Conservation (phyloP, 2,329 filamentous ascomycete genomes). For the Microdochium paspali region DNA sequence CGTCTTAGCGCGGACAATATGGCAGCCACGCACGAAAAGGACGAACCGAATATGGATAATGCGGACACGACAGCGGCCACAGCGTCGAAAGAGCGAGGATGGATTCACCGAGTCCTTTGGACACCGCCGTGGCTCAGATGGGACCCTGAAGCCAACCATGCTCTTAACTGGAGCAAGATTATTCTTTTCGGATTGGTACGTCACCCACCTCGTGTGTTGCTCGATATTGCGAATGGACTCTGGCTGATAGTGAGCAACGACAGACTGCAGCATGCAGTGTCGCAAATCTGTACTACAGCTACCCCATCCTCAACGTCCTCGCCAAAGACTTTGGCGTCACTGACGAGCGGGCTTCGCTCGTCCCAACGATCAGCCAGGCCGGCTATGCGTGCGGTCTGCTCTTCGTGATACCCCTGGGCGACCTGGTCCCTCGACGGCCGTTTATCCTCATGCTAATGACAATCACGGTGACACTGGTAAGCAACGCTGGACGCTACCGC, state of each 20-base stretch:
- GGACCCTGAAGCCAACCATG: constrained; percentile 1
- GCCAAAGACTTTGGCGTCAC: constrained; percentile 45
- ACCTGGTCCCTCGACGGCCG: constrained; percentile 32
- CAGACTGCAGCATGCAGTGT: constrained; percentile 35
- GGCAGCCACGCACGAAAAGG: too few species aligned
- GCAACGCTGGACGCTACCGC: constrained; percentile 8
- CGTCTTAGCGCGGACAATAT: too few species aligned
- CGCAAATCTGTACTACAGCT: constrained; percentile 52
- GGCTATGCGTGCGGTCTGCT: constrained; percentile 50
- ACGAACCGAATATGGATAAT: too few species aligned
- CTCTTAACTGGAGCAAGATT: constrained; percentile 1
- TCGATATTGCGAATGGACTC: neutral
- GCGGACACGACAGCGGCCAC: neutral
- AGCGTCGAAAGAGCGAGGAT: neutral
- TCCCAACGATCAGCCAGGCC: constrained; percentile 51
- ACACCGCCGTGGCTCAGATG: neutral
- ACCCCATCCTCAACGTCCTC: constrained; percentile 48
- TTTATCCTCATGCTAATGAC: constrained; percentile 48
- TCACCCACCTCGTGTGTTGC: neutral
- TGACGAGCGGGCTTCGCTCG: constrained; percentile 45
- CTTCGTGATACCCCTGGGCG: constrained; percentile 50
- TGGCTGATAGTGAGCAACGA: neutral
- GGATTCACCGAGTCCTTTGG: neutral
- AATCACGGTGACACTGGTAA: constrained; percentile 48
- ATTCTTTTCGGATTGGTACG: constrained; percentile 1